Percentiles rank a stretch among this genome's conserved stretches.
Evolutionary conservation across 2,329 filamentous ascomycete genomes (phyloP).

Genomic region (Lachnellula hyalina): DNA sequence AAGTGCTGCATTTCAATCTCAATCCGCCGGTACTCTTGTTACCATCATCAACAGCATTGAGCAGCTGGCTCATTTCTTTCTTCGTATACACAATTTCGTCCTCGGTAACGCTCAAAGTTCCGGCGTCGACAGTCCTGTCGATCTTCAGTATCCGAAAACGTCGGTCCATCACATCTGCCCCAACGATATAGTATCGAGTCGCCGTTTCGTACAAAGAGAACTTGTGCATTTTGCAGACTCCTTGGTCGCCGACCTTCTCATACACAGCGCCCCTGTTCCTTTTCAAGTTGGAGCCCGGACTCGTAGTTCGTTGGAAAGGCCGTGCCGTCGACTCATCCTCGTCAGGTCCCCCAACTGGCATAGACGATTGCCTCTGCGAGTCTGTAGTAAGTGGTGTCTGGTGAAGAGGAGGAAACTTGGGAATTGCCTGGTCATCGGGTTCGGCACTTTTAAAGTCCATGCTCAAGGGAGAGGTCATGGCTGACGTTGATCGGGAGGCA

Average conservation of each 20-base stretch:
- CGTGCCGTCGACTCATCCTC: constrained; percentile 53
- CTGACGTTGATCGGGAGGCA: constrained; percentile 28
- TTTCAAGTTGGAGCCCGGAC: constrained; percentile 33
- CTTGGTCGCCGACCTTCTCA: constrained; percentile 36
- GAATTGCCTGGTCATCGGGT: constrained; percentile 17
- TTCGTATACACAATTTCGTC: constrained; percentile 94
- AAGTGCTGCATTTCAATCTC: constrained; percentile 82
- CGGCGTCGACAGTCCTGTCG: constrained; percentile 76
- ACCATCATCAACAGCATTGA: constrained; percentile 91
- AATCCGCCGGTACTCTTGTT: constrained; percentile 88
- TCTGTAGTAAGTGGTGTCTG: constrained; percentile 15
- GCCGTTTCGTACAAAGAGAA: constrained; percentile 97
- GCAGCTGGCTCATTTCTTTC: constrained; percentile 85
- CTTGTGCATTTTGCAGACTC: constrained; percentile 72
- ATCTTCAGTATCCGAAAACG: constrained; percentile 92
- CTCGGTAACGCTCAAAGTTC: constrained; percentile 77
- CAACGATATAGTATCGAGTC: constrained; percentile 88
- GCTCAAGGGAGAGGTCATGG: constrained; percentile 30
- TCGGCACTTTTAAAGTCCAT: constrained; percentile 23
- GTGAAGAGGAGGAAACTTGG: constrained; percentile 28
- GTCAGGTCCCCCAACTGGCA: constrained; percentile 39
- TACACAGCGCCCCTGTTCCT: constrained; percentile 28
- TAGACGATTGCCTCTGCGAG: constrained; percentile 13
- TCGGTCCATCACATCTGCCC: constrained; percentile 82
- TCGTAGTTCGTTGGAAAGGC: constrained; percentile 52